Conservation (phyloP, 1,284 basidiomycete genomes). For the Sutorius eximius region DNA sequence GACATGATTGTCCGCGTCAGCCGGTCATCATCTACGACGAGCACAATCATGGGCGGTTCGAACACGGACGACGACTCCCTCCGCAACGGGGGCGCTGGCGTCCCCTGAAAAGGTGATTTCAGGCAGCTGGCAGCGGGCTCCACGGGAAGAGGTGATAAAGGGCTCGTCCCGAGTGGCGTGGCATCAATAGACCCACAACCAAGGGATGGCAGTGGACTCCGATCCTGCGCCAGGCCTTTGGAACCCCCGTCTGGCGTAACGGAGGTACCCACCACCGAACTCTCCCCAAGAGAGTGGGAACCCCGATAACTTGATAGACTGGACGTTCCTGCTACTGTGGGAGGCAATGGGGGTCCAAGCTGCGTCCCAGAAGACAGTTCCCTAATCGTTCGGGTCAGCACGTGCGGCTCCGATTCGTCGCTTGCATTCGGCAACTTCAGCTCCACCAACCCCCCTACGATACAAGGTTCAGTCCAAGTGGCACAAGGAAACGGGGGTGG, state of each 20-base stretch:
- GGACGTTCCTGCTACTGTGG: conserved; percentile 12
- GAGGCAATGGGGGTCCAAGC: conserved; percentile 38
- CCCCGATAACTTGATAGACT: not conserved
- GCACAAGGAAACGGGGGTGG: not conserved
- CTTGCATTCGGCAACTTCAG: conserved; percentile 44
- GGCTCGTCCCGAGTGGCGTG: not conserved
- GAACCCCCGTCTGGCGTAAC: conserved; percentile 11
- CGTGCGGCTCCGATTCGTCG: conserved; percentile 40
- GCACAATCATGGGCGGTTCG: conserved; percentile 53
- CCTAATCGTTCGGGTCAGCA: conserved; percentile 48
- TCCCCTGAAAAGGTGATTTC: conserved; percentile 14
- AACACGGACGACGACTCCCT: conserved; percentile 34
- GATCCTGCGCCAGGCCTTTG: conserved; percentile 1
- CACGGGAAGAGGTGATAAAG: conserved; percentile 1
- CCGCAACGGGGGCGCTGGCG: conserved; percentile 27
- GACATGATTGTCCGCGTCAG: conserved; percentile 83
- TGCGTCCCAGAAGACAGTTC: conserved; percentile 49
- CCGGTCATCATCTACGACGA: conserved; percentile 79
- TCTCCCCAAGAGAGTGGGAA: not conserved
- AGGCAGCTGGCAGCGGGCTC: conserved; percentile 12
- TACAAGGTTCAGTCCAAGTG: not conserved
- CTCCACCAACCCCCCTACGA: conserved; percentile 60
- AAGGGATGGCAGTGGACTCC: conserved; percentile 3
- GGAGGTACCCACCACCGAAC: not conserved
- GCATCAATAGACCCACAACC: conserved; percentile 1